Conservation (phyloP, 1,284 basidiomycete genomes). For the Tremellales sp. region DNA sequence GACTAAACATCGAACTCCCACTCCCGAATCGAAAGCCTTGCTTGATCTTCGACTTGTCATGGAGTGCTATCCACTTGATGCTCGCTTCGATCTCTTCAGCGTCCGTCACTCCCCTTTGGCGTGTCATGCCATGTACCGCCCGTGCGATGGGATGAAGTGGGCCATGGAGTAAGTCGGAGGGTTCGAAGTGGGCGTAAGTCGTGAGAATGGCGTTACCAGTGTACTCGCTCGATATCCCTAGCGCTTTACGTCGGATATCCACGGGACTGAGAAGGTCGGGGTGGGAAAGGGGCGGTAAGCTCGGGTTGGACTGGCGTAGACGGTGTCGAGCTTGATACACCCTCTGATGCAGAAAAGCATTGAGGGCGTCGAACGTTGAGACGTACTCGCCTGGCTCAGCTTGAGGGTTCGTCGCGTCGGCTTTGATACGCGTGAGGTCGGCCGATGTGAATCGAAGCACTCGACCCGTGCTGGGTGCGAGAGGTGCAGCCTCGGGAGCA, state of each 20-base stretch:
- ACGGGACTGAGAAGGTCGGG: slow-evolving; percentile 30
- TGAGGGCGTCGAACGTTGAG: slow-evolving; percentile 15
- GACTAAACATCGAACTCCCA: slow-evolving; percentile 14
- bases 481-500: background rate
- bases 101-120: slow-evolving; percentile 1
- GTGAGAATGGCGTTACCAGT: slow-evolving; percentile 28
- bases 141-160: slow-evolving; percentile 28
- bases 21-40: slow-evolving; percentile 7
- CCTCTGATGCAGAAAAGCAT: slow-evolving; percentile 8
- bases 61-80: slow-evolving; percentile 23
- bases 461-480: slow-evolving; percentile 4
- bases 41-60: slow-evolving; percentile 13
- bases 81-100: slow-evolving; percentile 14
- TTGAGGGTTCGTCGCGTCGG: slow-evolving; percentile 28
- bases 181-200: slow-evolving; percentile 12
- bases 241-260: slow-evolving; percentile 10
- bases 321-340: slow-evolving; percentile 11
- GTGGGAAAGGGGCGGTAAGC: slow-evolving; percentile 18
- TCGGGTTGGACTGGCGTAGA: slow-evolving; percentile 2
- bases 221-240: slow-evolving; percentile 20
- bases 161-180: slow-evolving; percentile 15
- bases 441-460: slow-evolving; percentile 24
- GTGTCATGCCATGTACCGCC: slow-evolving; percentile 22
- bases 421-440: slow-evolving; percentile 43
- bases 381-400: slow-evolving; percentile 1